These are phyloP conservation scores for Phytopythium ostracodes DNA, from an alignment of 352 stramenopile genomes.

Conservation along the genomic window DNA sequence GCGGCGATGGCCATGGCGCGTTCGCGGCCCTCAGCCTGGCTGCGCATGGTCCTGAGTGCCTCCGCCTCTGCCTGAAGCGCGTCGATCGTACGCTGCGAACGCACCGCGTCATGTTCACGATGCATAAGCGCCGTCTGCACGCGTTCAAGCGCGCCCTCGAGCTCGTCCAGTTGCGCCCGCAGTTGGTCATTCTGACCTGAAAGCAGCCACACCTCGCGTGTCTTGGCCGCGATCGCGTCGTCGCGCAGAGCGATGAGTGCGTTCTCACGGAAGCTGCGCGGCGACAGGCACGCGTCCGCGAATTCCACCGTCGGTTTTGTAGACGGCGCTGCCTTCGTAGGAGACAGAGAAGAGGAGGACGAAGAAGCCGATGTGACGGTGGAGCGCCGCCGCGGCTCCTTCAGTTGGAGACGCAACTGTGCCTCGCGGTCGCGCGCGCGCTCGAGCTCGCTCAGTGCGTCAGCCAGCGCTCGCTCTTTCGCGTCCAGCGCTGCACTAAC, in stretches of 20 bases:
- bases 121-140: conserved; percentile 49
- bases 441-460: conserved; percentile 33
- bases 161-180: conserved; percentile 56
- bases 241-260: conserved; percentile 71
- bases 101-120: conserved; percentile 58
- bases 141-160: conserved; percentile 55
- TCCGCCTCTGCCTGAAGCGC: conserved; percentile 55
- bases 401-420: conserved; percentile 39
- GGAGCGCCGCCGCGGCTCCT: conserved; percentile 16
- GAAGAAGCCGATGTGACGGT: neutral
- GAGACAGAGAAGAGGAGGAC: neutral
- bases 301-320: neutral
- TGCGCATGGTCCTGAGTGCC: conserved; percentile 38
- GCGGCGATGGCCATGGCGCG: conserved; percentile 73
- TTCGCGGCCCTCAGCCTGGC: conserved; percentile 54
- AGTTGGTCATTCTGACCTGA: conserved; percentile 64
- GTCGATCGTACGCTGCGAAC: conserved; percentile 50
- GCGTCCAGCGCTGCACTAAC: conserved; percentile 45
- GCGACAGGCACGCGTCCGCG: conserved; percentile 60
- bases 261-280: conserved; percentile 68
- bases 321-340: neutral
- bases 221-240: conserved; percentile 67
- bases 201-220: conserved; percentile 67
- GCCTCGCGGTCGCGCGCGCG: conserved; percentile 23
- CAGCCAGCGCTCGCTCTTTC: conserved; percentile 38